phyloP scores from a whole-genome alignment of 2,329 filamentous ascomycete species.

The Ophiostoma triangulosporum region DNA sequence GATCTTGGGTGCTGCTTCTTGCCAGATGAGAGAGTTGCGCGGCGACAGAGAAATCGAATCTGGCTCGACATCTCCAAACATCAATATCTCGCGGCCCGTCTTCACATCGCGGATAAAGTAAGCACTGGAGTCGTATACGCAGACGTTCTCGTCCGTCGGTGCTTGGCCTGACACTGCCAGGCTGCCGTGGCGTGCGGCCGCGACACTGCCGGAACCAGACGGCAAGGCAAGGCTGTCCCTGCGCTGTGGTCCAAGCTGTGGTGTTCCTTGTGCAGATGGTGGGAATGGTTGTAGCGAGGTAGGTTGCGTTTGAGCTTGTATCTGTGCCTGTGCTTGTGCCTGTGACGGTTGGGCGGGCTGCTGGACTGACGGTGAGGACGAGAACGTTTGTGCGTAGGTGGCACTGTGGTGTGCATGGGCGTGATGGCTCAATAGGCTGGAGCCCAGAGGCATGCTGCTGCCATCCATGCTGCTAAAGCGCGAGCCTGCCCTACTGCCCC shows the following conservation, averaged over 20 bases:
- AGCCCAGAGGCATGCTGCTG: slow-evolving; percentile 13
- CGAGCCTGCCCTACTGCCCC: slow-evolving; percentile 42
- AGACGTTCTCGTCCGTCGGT: slow-evolving; percentile 34
- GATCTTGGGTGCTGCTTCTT: slow-evolving; percentile 77
- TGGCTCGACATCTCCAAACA: slow-evolving; percentile 93
- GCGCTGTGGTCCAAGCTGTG: slow-evolving; percentile 5
- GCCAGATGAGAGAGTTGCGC: slow-evolving; percentile 73
- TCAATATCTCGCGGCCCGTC: slow-evolving; percentile 64
- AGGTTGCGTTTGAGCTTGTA: background rate
- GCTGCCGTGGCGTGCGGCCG: background rate
- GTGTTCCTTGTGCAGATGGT: background rate
- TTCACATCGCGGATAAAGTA: slow-evolving; percentile 76
- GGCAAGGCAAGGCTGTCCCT: slow-evolving; percentile 10
- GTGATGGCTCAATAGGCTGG: background rate
- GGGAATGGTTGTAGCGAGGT: background rate
- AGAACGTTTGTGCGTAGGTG: background rate
- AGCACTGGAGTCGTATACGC: slow-evolving; percentile 76
- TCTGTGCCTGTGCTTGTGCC: background rate
- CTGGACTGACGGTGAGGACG: background rate
- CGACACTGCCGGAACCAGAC: slow-evolving; percentile 1
- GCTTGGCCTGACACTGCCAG: background rate
- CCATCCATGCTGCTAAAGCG: slow-evolving; percentile 38
- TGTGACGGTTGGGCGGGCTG: background rate
- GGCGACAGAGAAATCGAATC: slow-evolving; percentile 73
- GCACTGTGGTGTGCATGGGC: background rate